Base-by-base conservation (phyloP, 1,139 yeast species). In the Blastobotrys indianensis region DNA sequence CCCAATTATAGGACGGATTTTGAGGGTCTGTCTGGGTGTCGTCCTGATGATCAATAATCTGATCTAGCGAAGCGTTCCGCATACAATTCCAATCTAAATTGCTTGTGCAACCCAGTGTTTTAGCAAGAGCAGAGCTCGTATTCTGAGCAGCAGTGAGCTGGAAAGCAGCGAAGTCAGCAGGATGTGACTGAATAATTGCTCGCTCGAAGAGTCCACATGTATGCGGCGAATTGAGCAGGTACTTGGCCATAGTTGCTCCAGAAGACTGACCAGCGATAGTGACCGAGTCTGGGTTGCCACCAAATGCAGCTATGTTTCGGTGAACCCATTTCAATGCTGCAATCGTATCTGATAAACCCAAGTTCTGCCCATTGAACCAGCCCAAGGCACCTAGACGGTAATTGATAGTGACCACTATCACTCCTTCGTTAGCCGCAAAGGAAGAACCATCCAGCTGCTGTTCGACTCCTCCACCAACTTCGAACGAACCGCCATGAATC, bases 401-500 rank as follows among this genome's bases (percentile, higher is more conserved):
- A 54, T 69, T 67, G 45, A 66, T 42, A 3, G 68, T 56, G 12
- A 69, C 69, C 20, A 66, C 65, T 36, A 69, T 57, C 37, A 67
- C 61, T 17, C 62, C 58, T 41, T 60, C 57, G 9, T 55, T 52
- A 28, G 53, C 46, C 1, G 67, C 65, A 16, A 67, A 55, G 7
- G 45, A 44, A 3, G 64, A 47, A 17, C 67, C 67, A 47, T 67
- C 61, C 47, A 64, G 60, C 2, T 57, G 54, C 4, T 64, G 61
- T 36, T 64, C 64, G 5, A 60, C 51, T 28, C 61, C 53, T 1
- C 67, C 60, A 2, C 70, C 69, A 12, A 47, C 52, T 8, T 48
- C 32, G 45, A 65, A 66, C 1, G 69, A 64, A n/a, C 72, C 72
- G 4, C 72, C 72, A 46, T 66, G 66, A 39, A 68, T 56, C 69